phyloP scores from a whole-genome alignment of 331 rosid genomes.

The Erythrophleum ivorense region DNA sequence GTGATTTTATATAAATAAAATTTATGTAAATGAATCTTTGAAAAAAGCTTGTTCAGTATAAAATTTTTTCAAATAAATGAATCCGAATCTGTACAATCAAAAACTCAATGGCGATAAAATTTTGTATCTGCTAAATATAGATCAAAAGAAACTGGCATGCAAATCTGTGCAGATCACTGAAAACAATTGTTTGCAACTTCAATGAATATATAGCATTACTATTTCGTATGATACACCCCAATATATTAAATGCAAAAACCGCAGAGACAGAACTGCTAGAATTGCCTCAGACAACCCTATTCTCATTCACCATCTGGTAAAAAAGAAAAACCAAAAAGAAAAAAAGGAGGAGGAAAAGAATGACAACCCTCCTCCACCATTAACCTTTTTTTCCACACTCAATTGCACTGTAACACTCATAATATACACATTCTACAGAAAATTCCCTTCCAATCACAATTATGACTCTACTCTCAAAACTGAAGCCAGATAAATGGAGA shows the following conservation, averaged over 20 bases:
- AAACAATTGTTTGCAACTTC: too few species aligned
- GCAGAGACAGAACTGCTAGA: conserved; percentile 69
- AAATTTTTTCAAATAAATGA: too few species aligned
- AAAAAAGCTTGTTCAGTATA: too few species aligned
- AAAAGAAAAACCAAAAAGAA: background rate
- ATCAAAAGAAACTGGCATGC: too few species aligned
- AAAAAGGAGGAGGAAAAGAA: conserved; percentile 27
- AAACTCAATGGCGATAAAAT: too few species aligned
- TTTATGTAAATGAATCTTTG: too few species aligned
- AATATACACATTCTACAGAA: conserved; percentile 80
- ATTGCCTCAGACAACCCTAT: conserved; percentile 69
- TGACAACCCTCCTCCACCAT: conserved; percentile 41
- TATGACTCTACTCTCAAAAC: conserved; percentile 57
- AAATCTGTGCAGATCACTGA: too few species aligned
- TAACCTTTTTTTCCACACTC: conserved; percentile 50
- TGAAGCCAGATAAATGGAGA: conserved; percentile 52
- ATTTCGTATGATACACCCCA: conserved; percentile 51
- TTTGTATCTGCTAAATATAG: too few species aligned
- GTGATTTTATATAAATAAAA: too few species aligned
- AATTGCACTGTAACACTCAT: conserved; percentile 53
- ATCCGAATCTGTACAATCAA: too few species aligned
- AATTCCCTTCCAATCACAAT: conserved; percentile 55
- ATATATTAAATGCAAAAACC: conserved; percentile 36
- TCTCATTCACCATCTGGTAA: conserved; percentile 54
- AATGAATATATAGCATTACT: conserved; percentile 54